Percentiles rank a stretch among this genome's conserved stretches.
Conservation (phyloP, 352 stramenopile genomes). For the Globisporangium recalcitrans region DNA sequence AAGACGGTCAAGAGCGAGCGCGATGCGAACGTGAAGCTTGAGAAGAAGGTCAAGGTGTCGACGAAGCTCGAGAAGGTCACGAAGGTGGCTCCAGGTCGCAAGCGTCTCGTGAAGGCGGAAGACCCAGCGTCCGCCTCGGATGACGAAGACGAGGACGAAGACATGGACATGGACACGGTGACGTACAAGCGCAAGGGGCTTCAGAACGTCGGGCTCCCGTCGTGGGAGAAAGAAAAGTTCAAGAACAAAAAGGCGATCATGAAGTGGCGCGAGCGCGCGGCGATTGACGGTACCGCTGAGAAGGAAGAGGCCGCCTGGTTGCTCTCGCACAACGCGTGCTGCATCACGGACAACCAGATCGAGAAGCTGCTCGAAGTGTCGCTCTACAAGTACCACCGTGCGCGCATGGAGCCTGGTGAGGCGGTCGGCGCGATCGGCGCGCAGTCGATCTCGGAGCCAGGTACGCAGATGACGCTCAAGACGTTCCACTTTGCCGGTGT, state of each 20-base stretch:
- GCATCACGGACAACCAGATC: slow-evolving; percentile 79
- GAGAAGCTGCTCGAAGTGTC: slow-evolving; percentile 74
- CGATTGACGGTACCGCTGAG: slow-evolving; percentile 41
- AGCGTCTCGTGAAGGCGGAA: slow-evolving; percentile 50
- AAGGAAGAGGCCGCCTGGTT: slow-evolving; percentile 76
- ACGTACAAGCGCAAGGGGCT: slow-evolving; percentile 66
- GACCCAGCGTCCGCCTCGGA: slow-evolving; percentile 3
- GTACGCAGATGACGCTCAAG: slow-evolving; percentile 96
- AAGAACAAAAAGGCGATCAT: slow-evolving; percentile 36
- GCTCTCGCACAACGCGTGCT: slow-evolving; percentile 89
- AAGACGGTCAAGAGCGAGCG: slow-evolving; percentile 19
- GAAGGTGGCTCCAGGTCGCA: slow-evolving; percentile 30
- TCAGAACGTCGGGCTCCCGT: slow-evolving; percentile 47
- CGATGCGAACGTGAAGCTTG: slow-evolving; percentile 22
- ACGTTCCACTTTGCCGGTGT: slow-evolving; percentile 99
- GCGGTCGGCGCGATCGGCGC: slow-evolving; percentile 96
- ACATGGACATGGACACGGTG: slow-evolving; percentile 39
- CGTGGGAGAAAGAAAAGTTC: slow-evolving; percentile 59
- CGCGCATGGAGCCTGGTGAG: slow-evolving; percentile 93
- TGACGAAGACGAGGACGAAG: slow-evolving; percentile 41
- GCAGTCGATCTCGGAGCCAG: slow-evolving; percentile 96
- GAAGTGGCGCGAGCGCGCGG: slow-evolving; percentile 54
- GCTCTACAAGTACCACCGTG: slow-evolving; percentile 83
- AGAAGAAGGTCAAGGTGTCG: slow-evolving; percentile 56
- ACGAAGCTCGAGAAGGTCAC: slow-evolving; percentile 63